These are phyloP conservation scores for Pseudonectria foliicola DNA, from an alignment of 2,329 filamentous ascomycete genomes.

Conservation along the genomic window DNA sequence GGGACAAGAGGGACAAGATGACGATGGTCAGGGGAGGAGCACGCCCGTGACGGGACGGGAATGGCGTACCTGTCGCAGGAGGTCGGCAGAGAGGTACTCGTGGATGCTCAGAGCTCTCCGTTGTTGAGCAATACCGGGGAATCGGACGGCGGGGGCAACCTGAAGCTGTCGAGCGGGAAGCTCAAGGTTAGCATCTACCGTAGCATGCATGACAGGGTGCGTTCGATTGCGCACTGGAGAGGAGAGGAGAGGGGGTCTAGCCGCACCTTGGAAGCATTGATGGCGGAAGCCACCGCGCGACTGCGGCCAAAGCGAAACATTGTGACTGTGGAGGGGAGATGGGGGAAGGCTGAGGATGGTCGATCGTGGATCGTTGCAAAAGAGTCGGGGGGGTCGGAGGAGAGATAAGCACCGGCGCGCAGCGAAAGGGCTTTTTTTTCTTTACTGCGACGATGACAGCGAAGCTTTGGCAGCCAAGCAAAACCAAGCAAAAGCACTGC, in stretches of 20 bases:
- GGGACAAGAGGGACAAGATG: no score
- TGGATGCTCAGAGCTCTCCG: constrained; percentile 89
- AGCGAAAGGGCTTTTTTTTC: not conserved
- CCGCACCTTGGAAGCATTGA: constrained; percentile 68
- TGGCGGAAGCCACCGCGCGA: constrained; percentile 70
- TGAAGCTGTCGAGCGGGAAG: constrained; percentile 16
- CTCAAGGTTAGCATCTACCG: constrained; percentile 3
- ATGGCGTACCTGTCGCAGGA: constrained; percentile 62
- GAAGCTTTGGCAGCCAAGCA: no score
- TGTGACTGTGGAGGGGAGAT: constrained; percentile 24
- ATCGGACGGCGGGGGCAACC: constrained; percentile 43
- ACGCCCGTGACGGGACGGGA: constrained; percentile 8
- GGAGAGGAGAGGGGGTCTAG: constrained; percentile 4
- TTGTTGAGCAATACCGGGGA: constrained; percentile 67
- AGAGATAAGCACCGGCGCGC: not conserved
- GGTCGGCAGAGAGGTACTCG: constrained; percentile 93
- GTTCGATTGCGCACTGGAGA: constrained; percentile 8
- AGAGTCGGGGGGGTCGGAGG: constrained; percentile 1
- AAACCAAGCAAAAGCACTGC: not conserved
- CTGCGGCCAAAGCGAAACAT: constrained; percentile 89
- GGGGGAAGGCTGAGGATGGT: constrained; percentile 11
- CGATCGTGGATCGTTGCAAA: constrained; percentile 7
- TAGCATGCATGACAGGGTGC: no score
- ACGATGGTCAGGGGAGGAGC: no score
- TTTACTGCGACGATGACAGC: no score